phyloP scores from a whole-genome alignment of 108 stramenopile species.

The Pseudonitzschia multiseries region DNA sequence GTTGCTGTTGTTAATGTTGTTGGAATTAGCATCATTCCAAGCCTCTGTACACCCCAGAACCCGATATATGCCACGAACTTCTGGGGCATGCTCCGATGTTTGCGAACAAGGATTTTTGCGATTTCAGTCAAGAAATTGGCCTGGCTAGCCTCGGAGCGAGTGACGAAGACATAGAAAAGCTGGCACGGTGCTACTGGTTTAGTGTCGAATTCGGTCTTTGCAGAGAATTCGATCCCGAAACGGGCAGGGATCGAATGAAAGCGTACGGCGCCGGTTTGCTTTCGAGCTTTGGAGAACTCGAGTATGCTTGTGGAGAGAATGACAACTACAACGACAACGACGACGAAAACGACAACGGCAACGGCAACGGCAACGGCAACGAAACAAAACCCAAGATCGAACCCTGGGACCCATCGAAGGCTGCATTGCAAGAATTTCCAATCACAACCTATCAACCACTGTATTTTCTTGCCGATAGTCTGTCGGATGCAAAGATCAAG shows the following conservation, averaged over 20 bases:
- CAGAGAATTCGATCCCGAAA: conserved; percentile 36
- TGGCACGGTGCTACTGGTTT: conserved; percentile 92
- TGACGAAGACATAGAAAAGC: conserved; percentile 89
- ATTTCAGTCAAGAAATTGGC: conserved; percentile 96
- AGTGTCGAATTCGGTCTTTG: conserved; percentile 96
- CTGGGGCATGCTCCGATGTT: conserved; percentile 97
- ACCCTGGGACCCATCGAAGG: conserved; percentile 93
- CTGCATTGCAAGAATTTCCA: conserved; percentile 87
- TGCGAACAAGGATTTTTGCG: conserved; percentile 95
- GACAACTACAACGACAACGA: conserved; percentile 35
- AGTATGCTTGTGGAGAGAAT: conserved; percentile 83
- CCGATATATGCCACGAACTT: conserved; percentile 95
- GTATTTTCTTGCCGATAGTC: conserved; percentile 92
- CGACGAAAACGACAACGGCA: too few relatives aligned
- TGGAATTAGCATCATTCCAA: conserved; percentile 21
- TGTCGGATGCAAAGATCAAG: conserved; percentile 83
- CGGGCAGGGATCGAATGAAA: conserved; percentile 66
- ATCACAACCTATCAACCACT: conserved; percentile 96
- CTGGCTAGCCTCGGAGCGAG: conserved; percentile 92
- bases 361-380: too few relatives aligned
- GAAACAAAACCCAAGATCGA: conserved; percentile 58
- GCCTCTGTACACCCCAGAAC: conserved; percentile 88
- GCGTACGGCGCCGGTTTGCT: conserved; percentile 97
- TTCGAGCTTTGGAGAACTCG: conserved; percentile 93
- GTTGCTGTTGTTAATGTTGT: too few relatives aligned